Evolutionary conservation across 1,284 basidiomycete genomes (phyloP).

Genomic region (Puccinia polysora): DNA sequence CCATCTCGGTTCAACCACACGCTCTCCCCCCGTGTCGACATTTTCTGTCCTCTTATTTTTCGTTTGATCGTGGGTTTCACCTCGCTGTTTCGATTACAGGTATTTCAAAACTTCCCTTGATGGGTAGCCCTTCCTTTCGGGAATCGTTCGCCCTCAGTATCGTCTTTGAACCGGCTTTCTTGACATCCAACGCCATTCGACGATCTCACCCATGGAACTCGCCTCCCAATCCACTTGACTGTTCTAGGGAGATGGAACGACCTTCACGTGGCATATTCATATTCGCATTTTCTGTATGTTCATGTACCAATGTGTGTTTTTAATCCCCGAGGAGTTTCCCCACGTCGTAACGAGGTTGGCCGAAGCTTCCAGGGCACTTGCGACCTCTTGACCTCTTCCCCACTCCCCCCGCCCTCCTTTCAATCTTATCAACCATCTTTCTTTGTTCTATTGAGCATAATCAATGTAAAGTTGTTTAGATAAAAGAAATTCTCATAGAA

Average conservation of each 20-base stretch:
- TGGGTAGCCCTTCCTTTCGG: too few relatives aligned
- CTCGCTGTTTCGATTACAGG: slow-evolving; percentile 1
- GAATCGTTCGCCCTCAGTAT: not conserved
- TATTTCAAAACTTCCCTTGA: too few relatives aligned
- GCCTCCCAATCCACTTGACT: not conserved
- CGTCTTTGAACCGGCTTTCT: not conserved
- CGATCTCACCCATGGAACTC: not conserved
- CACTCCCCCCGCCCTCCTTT: not conserved
- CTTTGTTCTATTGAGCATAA: not conserved
- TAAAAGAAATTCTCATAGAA: not conserved
- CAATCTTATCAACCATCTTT: not conserved
- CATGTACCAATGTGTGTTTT: slow-evolving; percentile 8
- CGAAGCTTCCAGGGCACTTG: too few relatives aligned
- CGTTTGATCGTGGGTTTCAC: slow-evolving; percentile 18
- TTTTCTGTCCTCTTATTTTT: not conserved
- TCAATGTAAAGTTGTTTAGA: slow-evolving; percentile 6
- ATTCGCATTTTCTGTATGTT: slow-evolving; percentile 24
- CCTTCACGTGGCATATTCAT: not conserved
- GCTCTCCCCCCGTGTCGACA: not conserved
- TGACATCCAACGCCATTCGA: not conserved
- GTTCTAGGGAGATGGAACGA: not conserved
- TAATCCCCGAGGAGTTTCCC: too few relatives aligned
- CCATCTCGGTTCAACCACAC: too few relatives aligned
- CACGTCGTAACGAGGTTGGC: too few relatives aligned
- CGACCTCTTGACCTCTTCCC: too few relatives aligned